Evolutionary conservation across 306 rosid species (phyloP).

Genomic region (Canavalia gladiata): DNA sequence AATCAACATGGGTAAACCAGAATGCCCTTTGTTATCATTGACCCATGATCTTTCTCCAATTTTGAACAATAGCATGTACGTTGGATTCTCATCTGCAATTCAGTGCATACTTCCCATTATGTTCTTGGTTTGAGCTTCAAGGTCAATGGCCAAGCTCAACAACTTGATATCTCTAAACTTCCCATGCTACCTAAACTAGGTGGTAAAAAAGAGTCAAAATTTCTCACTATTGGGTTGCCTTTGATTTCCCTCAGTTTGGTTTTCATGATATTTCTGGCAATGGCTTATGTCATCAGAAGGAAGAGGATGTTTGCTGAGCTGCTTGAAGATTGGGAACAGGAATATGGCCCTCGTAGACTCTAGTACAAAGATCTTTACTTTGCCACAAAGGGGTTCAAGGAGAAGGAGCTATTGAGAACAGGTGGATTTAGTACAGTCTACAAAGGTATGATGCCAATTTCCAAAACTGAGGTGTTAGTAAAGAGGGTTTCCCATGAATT

Average conservation of each 20-base stretch:
- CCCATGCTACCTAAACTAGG: constrained; percentile 56
- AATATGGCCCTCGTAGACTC: constrained; percentile 72
- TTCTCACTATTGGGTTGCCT: constrained; percentile 47
- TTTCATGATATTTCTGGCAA: constrained; percentile 34
- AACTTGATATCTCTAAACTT: constrained; percentile 55
- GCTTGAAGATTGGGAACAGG: constrained; percentile 76
- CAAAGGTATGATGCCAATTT: constrained; percentile 63
- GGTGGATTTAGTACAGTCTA: constrained; percentile 87
- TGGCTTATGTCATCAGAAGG: constrained; percentile 43
- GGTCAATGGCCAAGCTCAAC: constrained; percentile 60
- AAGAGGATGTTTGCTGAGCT: constrained; percentile 56
- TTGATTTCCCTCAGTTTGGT: constrained; percentile 37
- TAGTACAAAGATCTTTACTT: constrained; percentile 61
- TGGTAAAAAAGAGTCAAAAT: constrained; percentile 28
- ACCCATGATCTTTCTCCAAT: constrained; percentile 60
- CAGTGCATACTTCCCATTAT: constrained; percentile 59
- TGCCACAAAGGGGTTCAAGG: constrained; percentile 74
- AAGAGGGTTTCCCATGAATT: constrained; percentile 77
- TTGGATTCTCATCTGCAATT: constrained; percentile 75
- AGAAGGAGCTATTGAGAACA: constrained; percentile 60
- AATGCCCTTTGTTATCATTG: constrained; percentile 59
- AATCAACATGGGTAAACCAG: constrained; percentile 53
- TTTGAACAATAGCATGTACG: constrained; percentile 54
- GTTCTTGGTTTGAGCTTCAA: constrained; percentile 77
- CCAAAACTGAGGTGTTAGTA: constrained; percentile 68